Evolutionary conservation across 345 rosid genomes (phyloP), one percentile per base, ranked within the genome.

Genomic region (Durio zibethinus): DNA sequence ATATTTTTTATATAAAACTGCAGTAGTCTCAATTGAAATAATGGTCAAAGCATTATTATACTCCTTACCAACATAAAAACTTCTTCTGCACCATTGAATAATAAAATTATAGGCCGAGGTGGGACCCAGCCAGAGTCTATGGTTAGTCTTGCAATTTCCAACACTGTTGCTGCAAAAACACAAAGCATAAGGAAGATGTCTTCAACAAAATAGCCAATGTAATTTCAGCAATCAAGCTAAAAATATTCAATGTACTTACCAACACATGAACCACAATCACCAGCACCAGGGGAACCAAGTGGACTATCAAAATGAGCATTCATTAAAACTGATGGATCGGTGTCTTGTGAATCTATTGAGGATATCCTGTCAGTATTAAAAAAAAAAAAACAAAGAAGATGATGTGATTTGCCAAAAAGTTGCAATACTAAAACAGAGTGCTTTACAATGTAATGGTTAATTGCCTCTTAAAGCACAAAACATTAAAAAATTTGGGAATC

Each of bases 261-360:
- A 80, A 93, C 98, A 80, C 99, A 93, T 68, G 99, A 90, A 73
- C 87, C 99, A 82, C 99, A 96, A 76, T 96, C 99, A 64, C 94
- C 97, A 80, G 99, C 99, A 79, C 99, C 99, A 9, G 97, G 97
- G 12, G 99, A 96, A 63, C 91, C 94, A 56, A 94, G 90, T 25
- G 98, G 89, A 78, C 98, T 85, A 76, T 96, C 99, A 84, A 86
- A 96, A 87, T 96, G 98, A 42, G 97, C 99, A 90, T 96, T 96
- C 75, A 96, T 80, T 82, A 96, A 81, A 81, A 96, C 93, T 6
- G 99, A 89, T 8, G 97, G 84, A 54, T 91, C 98, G 7, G 77
- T 82, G 59, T 92, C 97, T 63, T 48, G 85, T 72, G 93, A 85
- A 84, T 90, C 82, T 64, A 77, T 45, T 10, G 98, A 89, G 25